Evolutionary conservation across 495 filamentous ascomycete species (phyloP), one percentile per base, ranked within the genome.

Genomic region (Talaromyces nanjingensis): DNA sequence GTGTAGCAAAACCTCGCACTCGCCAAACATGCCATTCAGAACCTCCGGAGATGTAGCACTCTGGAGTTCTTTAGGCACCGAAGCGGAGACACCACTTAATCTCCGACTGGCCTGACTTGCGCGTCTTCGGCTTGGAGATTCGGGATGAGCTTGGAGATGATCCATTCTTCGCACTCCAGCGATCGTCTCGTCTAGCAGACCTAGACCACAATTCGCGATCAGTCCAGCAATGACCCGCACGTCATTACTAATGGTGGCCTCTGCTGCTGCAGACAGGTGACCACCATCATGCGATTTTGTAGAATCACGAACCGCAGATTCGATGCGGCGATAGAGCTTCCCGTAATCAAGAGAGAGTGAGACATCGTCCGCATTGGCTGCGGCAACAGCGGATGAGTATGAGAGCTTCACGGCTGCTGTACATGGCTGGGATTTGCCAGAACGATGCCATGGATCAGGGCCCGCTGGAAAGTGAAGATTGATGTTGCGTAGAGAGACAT

Each of bases 281-380:
- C 53, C 53, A 16, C 53, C 53, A 16, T 25, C 18, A n/a, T 18
- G n/a, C 5, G 61, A 18, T 20, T 74, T 70, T 14, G 66, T 70
- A 62, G 76, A 67, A 56, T 72, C 64, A 59, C 69, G 70, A 39
- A 79, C 68, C 25, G 76, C 76, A 20, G 68, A 66, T 37, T 79
- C 77, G 9, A 79, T 63, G n/a, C 76, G 77, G 9, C 78, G 77
- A 65, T 76, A 81, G 1, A 81, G 74, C 66, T 80, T 80, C 42
- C 79, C 77, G 67, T 81, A 81, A 66, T 81, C 77, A 7, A 81
- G 64, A 1, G 77, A 76, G 6, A 79, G 71, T 4, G 76, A 77
- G 61, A 81, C 77, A 65, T 80, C 75, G 54, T 81, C 79, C 25
- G 74, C 72, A 16, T 70, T 71, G 0, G 77, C 79, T 14, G 76